Evolutionary conservation across 2,329 filamentous ascomycete species (phyloP), one percentile per base, ranked within the genome.

Genomic region (Aphanoascus verrucosus): DNA sequence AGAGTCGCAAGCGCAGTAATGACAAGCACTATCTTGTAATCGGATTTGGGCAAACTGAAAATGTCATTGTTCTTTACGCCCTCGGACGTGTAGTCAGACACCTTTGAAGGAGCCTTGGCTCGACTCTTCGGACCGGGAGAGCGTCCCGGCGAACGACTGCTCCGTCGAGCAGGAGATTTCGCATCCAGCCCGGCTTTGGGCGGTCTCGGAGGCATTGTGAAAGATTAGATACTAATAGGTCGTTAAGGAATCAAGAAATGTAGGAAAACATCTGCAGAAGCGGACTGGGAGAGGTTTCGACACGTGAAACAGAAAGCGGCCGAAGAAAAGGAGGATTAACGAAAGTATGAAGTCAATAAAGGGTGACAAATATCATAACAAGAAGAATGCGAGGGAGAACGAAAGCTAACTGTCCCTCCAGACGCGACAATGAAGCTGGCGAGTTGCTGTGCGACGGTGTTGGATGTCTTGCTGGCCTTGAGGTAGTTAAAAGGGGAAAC

Each of bases 61-160:
- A 97, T 83, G 75, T 97, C 89, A 73, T 96, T 84, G 74, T 98
- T 87, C 60, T 81, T 78, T 52, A 97, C 72, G 19, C 74, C 74
- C 40, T 75, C 72, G 17, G 74, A 77, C 43, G 65, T 66, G 64
- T 75, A 76, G 58, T 68, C 72, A 38, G 63, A 64, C 34, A 59
- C 60, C 42, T 66, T 68, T 7, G 62, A 54, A 8, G 63, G 49
- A n/a, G 43, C 57, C 48, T 64, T 62, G 56, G 68, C 68, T 58
- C 64, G 62, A 53, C 63, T 66, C 61, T 68, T 69, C 14, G 69
- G 64, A 20, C 60, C 66, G 11, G 70, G 69, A 7, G 69, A 71
- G 55, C 67, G 68, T 60, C 67, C 68, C 43, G 64, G 65, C 49
- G 68, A 70, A 56, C 69, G 66, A 19, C 63, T 62, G 28, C 63